A percentile compares a stretch with the other conserved stretches of the same genome.
Conservation (phyloP, 164 flowering plant genomes). For the Tetracentron sinense region DNA sequence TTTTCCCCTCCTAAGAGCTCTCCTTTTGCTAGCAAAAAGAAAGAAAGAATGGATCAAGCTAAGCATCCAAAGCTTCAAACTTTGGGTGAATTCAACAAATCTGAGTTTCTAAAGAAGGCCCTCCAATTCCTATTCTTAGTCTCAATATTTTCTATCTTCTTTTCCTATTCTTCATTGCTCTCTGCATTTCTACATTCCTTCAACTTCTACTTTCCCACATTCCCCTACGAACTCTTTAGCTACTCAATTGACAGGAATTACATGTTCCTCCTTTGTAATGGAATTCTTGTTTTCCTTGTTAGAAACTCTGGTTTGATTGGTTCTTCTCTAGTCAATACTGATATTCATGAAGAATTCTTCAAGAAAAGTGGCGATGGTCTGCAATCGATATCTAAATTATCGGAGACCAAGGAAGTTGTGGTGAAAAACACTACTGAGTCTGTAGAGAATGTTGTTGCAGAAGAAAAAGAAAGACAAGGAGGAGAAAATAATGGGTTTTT, state of each 20-base stretch:
- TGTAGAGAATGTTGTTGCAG: not conserved
- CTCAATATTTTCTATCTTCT: slow-evolving; percentile 24
- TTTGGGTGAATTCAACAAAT: not conserved
- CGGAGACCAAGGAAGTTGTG: slow-evolving; percentile 9
- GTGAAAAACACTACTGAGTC: slow-evolving; percentile 1
- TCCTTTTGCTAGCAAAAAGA: not conserved
- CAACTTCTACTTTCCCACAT: slow-evolving; percentile 18
- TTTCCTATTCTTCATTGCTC: slow-evolving; percentile 21
- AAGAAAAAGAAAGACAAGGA: slow-evolving; percentile 13
- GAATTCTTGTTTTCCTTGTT: slow-evolving; percentile 46
- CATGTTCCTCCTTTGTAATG: slow-evolving; percentile 55
- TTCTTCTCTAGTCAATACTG: slow-evolving; percentile 2
- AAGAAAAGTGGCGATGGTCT: not conserved
- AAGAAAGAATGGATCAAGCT: slow-evolving; percentile 6
- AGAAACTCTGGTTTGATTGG: slow-evolving; percentile 24
- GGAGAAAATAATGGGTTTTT: no score
- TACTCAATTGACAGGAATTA: slow-evolving; percentile 41
- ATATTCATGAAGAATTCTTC: not conserved
- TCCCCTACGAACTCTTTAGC: slow-evolving; percentile 23
- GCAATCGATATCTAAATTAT: not conserved
- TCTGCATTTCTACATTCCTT: slow-evolving; percentile 14
- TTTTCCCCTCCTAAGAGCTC: not conserved
- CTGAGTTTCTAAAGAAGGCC: slow-evolving; percentile 12
- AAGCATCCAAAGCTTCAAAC: slow-evolving; percentile 10
- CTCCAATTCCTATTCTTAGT: slow-evolving; percentile 24